Percentiles rank a stretch among this genome's conserved stretches.
These are phyloP conservation scores for Puccinia triticina DNA, from an alignment of 1,284 basidiomycete genomes.

Conservation along the genomic window DNA sequence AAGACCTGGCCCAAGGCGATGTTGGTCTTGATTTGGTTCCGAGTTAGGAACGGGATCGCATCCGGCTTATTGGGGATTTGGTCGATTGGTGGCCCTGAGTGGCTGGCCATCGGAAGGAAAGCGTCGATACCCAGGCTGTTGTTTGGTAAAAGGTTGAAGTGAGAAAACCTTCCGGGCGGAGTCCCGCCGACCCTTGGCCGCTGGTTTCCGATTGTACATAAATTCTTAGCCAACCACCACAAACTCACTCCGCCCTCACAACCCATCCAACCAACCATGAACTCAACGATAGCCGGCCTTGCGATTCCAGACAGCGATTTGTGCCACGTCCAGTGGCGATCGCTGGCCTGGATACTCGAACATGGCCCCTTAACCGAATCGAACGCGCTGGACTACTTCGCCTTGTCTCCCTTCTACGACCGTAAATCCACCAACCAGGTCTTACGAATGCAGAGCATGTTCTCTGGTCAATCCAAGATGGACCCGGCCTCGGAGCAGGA, in stretches of 20 bases:
- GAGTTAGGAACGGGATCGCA: constrained; percentile 22
- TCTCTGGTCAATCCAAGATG: constrained; percentile 60
- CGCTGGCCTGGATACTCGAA: constrained; percentile 55
- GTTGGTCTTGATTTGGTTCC: constrained; percentile 34
- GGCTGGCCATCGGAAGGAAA: neutral
- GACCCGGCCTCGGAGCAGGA: constrained; percentile 40
- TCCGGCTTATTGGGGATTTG: neutral
- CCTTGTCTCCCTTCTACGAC: constrained; percentile 83
- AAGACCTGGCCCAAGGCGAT: constrained; percentile 44
- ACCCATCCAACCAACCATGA: constrained; percentile 5
- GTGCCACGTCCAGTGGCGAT: constrained; percentile 56
- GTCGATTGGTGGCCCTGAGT: neutral
- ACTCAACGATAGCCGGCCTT: constrained; percentile 34
- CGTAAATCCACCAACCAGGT: constrained; percentile 85
- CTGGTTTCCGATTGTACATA: too few relatives aligned
- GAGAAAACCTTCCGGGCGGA: too few relatives aligned
- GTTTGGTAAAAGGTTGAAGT: too few relatives aligned
- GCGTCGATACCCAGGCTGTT: too few relatives aligned
- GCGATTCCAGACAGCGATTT: constrained; percentile 47
- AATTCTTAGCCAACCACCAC: too few relatives aligned
- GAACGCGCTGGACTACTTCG: constrained; percentile 82
- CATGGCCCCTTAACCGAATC: constrained; percentile 59
- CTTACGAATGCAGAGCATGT: constrained; percentile 75
- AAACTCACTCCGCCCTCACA: too few relatives aligned
- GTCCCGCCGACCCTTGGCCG: too few relatives aligned